Conservation (phyloP, 169 alveolate species). For the Eimeria maxima region DNA sequence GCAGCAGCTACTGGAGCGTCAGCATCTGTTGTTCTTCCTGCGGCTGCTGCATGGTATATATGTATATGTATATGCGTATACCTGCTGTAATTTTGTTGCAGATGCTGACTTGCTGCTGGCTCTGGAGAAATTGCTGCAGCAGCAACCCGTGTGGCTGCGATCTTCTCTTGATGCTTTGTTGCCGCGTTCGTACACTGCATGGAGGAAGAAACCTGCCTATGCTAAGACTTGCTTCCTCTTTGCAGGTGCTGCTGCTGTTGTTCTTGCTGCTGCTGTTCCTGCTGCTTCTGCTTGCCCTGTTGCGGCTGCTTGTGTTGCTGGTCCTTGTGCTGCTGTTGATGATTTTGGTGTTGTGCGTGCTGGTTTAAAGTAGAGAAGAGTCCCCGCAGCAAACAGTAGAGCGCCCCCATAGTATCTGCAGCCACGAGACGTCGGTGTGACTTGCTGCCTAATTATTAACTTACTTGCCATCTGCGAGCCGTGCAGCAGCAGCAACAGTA, state of each 20-base stretch:
- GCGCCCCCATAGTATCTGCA: too few species aligned
- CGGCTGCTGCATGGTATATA: conserved; percentile 21
- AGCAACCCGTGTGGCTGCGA: conserved; percentile 87
- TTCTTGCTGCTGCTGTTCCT: background rate
- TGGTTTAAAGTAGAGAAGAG: background rate
- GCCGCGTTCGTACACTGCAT: conserved; percentile 84
- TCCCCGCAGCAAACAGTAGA: too few species aligned
- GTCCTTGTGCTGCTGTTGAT: background rate
- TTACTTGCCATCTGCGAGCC: background rate
- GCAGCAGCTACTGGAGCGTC: conserved; percentile 14
- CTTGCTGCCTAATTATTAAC: too few species aligned
- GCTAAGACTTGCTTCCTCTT: conserved; percentile 82
- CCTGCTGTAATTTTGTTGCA: conserved; percentile 4
- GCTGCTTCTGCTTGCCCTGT: background rate
- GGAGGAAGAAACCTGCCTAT: conserved; percentile 85
- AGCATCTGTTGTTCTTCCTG: background rate
- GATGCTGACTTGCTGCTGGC: conserved; percentile 52
- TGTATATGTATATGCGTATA: too few species aligned
- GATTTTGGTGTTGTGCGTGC: background rate
- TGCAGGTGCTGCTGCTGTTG: conserved; percentile 50
- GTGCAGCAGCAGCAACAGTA: background rate
- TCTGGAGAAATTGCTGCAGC: conserved; percentile 78
- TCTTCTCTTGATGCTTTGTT: conserved; percentile 85
- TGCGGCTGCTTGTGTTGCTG: background rate
- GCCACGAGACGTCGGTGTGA: too few species aligned